Evolutionary conservation across 2,329 filamentous ascomycete genomes (phyloP), one percentile per base, ranked within the genome.

Genomic region (Alternaria angustiovoidea): DNA sequence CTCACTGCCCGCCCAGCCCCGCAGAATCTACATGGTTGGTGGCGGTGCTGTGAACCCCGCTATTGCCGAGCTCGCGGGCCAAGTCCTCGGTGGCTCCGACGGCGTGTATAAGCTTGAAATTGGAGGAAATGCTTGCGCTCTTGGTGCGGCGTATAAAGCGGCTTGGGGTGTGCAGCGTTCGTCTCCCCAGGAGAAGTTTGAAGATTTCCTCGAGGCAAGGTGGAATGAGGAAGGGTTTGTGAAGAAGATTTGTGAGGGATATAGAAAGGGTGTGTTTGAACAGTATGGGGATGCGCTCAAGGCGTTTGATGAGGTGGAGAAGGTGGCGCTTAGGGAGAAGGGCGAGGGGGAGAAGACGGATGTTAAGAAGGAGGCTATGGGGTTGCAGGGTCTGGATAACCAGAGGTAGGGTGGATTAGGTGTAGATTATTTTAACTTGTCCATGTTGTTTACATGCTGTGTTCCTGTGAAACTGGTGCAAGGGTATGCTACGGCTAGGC

Each of bases 91-190:
- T 53, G 92, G 92, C 34, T 86, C 85, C 2, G 95, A 98, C 64
- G 95, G 95, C 24, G 92, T 98, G 26, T 99, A 93, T 81, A 91
- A 91, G 79, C 87, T 99, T 14, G 94, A 98, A 75, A 93, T 98
- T 5, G 94, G 95, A 26, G 93, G 94, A 26, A 97, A 96, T 80
- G 94, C 95, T 3, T 99, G 95, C 80, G 95, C 94, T 11, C 81
- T 98, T 14, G 95, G 95, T 14, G 93, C 93, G 7, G 94, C 94
- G 26, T 97, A 98, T 81, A 98, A 98, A 81, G 94, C 95, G 14
- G 89, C 96, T 0, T 99, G 95, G 95, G 93, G 91, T 1, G 83
- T 93, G 56, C 93, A 95, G 82, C 83, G 91, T 48, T 78, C 79
- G 24, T 77, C 69, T 0, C 72, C 69, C 0, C 73, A 81, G 2